Percentiles rank a stretch among this genome's conserved stretches.
Evolutionary conservation across 495 filamentous ascomycete genomes (phyloP).

Genomic region (Corynascus novoguineensis): DNA sequence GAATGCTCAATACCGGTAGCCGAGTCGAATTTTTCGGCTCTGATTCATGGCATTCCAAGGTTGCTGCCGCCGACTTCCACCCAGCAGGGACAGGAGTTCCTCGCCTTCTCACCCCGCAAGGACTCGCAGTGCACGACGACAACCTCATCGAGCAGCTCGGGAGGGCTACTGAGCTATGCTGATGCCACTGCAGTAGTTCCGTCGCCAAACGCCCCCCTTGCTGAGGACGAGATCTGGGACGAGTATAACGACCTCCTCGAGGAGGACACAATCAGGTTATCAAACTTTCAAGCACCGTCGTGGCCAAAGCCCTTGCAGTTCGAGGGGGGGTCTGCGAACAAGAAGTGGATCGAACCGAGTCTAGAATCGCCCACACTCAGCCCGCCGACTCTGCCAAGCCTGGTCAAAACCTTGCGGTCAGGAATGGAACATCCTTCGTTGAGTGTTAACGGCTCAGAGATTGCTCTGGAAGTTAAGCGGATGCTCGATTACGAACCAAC

Average conservation of each 20-base stretch:
- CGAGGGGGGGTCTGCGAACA: constrained; percentile 27
- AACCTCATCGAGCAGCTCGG: constrained; percentile 55
- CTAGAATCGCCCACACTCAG: constrained; percentile 40
- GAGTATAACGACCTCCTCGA: constrained; percentile 91
- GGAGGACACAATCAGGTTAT: constrained; percentile 42
- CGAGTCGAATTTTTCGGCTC: constrained; percentile 19
- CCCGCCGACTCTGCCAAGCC: constrained; percentile 27
- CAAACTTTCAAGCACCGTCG: constrained; percentile 51
- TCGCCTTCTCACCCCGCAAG: constrained; percentile 67
- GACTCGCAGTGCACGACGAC: constrained; percentile 63
- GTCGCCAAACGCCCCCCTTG: constrained; percentile 49
- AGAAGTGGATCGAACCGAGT: constrained; percentile 29
- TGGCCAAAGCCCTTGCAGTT: constrained; percentile 43
- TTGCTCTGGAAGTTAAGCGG: constrained; percentile 43
- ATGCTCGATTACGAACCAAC: constrained; percentile 33
- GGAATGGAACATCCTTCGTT: constrained; percentile 30
- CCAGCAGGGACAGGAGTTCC: constrained; percentile 46
- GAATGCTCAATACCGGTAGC: constrained; percentile 21
- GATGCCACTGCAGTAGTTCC: constrained; percentile 60
- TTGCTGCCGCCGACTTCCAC: constrained; percentile 19
- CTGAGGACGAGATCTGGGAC: constrained; percentile 87
- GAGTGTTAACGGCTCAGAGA: constrained; percentile 43
- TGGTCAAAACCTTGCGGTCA: constrained; percentile 28
- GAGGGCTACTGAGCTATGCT: constrained; percentile 44
- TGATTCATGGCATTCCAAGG: constrained; percentile 20